Conservation (phyloP, 2,329 filamentous ascomycete genomes). For the Orbilia brochopaga region DNA sequence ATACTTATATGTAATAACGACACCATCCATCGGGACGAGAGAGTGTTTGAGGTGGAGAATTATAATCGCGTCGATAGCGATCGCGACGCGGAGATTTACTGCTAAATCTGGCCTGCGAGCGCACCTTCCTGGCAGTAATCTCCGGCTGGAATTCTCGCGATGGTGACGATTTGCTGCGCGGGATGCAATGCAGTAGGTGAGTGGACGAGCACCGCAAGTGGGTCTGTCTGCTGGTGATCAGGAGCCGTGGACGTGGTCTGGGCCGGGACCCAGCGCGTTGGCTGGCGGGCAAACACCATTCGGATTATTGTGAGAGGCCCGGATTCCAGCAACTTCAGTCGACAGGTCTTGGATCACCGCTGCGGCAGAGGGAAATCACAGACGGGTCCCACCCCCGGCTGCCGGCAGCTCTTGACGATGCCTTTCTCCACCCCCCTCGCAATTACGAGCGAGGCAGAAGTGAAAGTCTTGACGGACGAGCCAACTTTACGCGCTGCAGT, state of each 20-base stretch:
- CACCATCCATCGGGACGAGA: not conserved
- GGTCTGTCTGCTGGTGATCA: not conserved
- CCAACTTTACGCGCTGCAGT: conserved; percentile 31
- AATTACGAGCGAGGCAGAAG: not conserved
- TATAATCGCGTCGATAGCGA: conserved; percentile 23
- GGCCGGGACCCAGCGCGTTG: not conserved
- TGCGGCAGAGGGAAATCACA: not conserved
- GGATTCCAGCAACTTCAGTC: no score
- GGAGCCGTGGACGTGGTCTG: not conserved
- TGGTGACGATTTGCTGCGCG: not conserved
- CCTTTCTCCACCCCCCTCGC: not conserved
- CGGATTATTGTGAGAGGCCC: not conserved
- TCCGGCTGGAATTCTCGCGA: conserved; percentile 13
- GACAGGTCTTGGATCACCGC: not conserved
- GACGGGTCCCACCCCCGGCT: not conserved
- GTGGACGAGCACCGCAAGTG: no score
- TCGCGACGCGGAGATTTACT: conserved; percentile 34
- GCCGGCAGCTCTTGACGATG: no score
- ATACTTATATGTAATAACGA: no score
- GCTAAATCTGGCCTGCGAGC: conserved; percentile 21
- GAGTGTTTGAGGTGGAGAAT: conserved; percentile 18
- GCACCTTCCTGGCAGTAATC: conserved; percentile 39
- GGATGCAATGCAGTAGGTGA: not conserved
- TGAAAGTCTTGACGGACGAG: conserved; percentile 12
- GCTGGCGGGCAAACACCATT: not conserved